Evolutionary conservation across 495 filamentous ascomycete genomes (phyloP).

Genomic region (Hypoxylon fragiforme): DNA sequence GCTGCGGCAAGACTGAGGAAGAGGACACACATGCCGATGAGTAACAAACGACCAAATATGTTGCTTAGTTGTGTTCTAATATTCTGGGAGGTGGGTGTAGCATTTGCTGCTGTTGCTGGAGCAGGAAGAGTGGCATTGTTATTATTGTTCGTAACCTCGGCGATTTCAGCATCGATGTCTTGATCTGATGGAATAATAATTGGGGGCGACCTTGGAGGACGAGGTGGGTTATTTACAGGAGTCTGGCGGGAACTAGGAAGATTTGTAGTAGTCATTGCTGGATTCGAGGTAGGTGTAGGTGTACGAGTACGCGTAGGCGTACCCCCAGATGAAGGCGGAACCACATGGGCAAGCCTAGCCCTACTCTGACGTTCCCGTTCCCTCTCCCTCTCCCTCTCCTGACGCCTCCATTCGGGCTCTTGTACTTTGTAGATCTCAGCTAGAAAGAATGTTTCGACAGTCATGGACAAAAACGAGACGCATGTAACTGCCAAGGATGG

Average conservation of each 20-base stretch:
- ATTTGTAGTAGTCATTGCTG: slow-evolving; percentile 28
- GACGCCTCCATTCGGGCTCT: slow-evolving; percentile 73
- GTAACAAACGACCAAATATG: slow-evolving; percentile 79
- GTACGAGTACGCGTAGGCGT: no score
- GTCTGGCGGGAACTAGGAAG: slow-evolving; percentile 58
- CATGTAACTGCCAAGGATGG: slow-evolving; percentile 75
- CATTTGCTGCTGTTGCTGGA: slow-evolving; percentile 43
- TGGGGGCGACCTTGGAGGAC: slow-evolving; percentile 48
- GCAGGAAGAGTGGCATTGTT: slow-evolving; percentile 35
- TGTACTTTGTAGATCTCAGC: slow-evolving; percentile 87
- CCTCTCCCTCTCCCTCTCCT: slow-evolving; percentile 53
- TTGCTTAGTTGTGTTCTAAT: slow-evolving; percentile 60
- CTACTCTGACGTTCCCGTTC: slow-evolving; percentile 47
- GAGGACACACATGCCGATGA: slow-evolving; percentile 68
- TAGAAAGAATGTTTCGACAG: slow-evolving; percentile 80
- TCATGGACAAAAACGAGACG: slow-evolving; percentile 62
- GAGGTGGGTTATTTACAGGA: slow-evolving; percentile 60
- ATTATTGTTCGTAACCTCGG: slow-evolving; percentile 44
- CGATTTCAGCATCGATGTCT: slow-evolving; percentile 66
- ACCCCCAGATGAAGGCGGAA: no score
- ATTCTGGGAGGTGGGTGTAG: slow-evolving; percentile 29
- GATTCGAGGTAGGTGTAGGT: neutral
- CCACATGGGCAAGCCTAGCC: no score
- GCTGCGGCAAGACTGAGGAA: slow-evolving; percentile 76
- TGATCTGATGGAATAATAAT: slow-evolving; percentile 86